Evolutionary conservation across 208 protist species (phyloP).

Genomic region (Naegleria lovaniensis): DNA sequence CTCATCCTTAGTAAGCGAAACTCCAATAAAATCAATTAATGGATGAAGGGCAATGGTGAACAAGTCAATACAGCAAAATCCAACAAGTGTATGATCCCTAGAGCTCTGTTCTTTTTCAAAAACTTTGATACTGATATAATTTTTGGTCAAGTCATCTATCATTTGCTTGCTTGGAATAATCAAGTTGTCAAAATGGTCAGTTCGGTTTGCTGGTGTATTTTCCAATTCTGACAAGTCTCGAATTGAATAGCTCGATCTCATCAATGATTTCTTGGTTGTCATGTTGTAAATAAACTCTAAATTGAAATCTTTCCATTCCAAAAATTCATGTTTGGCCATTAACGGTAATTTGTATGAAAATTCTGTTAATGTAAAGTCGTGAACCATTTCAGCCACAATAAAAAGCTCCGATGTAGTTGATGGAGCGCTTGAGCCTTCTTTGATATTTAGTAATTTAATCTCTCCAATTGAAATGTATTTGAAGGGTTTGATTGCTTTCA

Average conservation of each 20-base stretch:
- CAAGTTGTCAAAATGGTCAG: neutral
- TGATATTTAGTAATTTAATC: neutral
- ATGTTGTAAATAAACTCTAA: neutral
- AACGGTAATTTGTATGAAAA: neutral
- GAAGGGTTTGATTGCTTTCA: neutral
- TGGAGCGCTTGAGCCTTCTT: neutral
- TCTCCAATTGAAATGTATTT: neutral
- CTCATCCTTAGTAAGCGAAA: neutral
- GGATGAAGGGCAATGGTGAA: neutral
- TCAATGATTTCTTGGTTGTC: neutral
- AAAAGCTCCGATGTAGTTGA: neutral
- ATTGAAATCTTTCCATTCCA: conserved; percentile 4
- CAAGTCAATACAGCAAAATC: neutral
- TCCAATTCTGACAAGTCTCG: neutral
- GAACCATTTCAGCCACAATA: neutral
- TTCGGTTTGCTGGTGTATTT: neutral
- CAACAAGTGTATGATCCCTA: neutral
- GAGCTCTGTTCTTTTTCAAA: neutral
- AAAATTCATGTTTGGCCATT: neutral
- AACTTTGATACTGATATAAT: conserved; percentile 4
- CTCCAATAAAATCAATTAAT: neutral
- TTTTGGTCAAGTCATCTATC: neutral
- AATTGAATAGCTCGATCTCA: neutral
- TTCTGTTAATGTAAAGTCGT: neutral
- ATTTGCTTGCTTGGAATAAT: neutral